Conservation (phyloP, 2,329 filamentous ascomycete species). For the Lachnellula subtilissima region DNA sequence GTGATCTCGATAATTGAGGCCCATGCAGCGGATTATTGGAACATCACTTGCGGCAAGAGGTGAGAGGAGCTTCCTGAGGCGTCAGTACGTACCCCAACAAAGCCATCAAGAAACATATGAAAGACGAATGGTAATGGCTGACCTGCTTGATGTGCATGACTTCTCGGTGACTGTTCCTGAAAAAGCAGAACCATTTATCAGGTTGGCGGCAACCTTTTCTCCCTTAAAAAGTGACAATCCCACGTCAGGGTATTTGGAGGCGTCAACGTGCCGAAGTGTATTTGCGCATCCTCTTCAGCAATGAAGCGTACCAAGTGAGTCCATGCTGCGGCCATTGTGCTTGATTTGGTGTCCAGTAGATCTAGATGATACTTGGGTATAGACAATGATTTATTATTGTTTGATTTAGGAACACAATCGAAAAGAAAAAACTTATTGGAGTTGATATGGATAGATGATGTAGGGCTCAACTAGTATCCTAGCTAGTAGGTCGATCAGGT, state of each 20-base stretch:
- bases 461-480: no score
- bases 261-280: slow-evolving; percentile 30
- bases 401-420: no score
- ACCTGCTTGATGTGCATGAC: slow-evolving; percentile 3
- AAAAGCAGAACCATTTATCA: slow-evolving; percentile 5
- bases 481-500: no score
- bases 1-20: slow-evolving; percentile 41
- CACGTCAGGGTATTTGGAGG: slow-evolving; percentile 18
- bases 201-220: slow-evolving; percentile 10
- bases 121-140: no score
- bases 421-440: no score
- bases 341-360: no score
- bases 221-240: slow-evolving; percentile 24
- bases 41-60: slow-evolving; percentile 37
- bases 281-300: slow-evolving; percentile 13
- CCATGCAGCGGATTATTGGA: slow-evolving; percentile 42
- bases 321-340: not conserved
- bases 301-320: slow-evolving; percentile 10
- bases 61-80: slow-evolving; percentile 31
- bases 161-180: slow-evolving; percentile 6
- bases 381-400: no score
- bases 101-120: no score
- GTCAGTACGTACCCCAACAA: no score
- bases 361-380: no score
- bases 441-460: no score